A percentile compares a stretch with the other conserved stretches of the same genome.
Conservation (phyloP, 2,329 filamentous ascomycete genomes). For the Pseudogymnoascus verrucosus region DNA sequence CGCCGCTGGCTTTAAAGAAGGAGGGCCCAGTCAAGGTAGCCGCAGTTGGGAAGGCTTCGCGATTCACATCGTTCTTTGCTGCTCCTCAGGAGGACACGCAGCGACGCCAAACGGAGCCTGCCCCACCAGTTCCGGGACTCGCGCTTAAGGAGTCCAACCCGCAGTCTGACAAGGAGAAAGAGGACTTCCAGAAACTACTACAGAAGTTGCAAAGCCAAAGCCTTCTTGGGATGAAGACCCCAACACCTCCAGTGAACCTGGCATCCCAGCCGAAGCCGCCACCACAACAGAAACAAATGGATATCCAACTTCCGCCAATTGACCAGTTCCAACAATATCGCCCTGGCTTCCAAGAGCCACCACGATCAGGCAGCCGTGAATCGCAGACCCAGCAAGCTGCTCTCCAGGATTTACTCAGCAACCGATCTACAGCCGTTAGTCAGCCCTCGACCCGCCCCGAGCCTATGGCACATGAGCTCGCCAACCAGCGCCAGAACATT, state of each 20-base stretch:
- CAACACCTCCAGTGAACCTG: slow-evolving; percentile 35
- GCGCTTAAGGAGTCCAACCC: slow-evolving; percentile 20
- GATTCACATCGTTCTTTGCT: slow-evolving; percentile 77
- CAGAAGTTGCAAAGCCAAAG: slow-evolving; percentile 63
- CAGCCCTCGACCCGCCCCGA: slow-evolving; percentile 42
- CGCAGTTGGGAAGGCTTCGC: slow-evolving; percentile 58
- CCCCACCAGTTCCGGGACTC: slow-evolving; percentile 33
- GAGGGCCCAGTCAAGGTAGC: slow-evolving; percentile 46
- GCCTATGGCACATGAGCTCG: slow-evolving; percentile 53
- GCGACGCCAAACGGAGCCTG: slow-evolving; percentile 41
- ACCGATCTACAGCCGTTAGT: slow-evolving; percentile 31
- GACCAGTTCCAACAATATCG: slow-evolving; percentile 35
- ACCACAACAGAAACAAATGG: slow-evolving; percentile 38
- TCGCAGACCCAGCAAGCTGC: slow-evolving; percentile 29
- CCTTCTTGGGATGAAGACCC: slow-evolving; percentile 29
- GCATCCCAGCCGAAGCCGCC: slow-evolving; percentile 24
- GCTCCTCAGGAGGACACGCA: slow-evolving; percentile 45
- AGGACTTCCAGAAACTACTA: slow-evolving; percentile 75
- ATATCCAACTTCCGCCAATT: slow-evolving; percentile 31
- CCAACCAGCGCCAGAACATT: slow-evolving; percentile 49
- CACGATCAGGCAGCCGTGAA: slow-evolving; percentile 17
- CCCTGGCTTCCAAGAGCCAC: slow-evolving; percentile 24
- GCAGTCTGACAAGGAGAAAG: slow-evolving; percentile 56
- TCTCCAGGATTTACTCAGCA: slow-evolving; percentile 44
- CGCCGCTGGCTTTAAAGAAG: slow-evolving; percentile 32